These are phyloP conservation scores for Trichoderma reesei DNA, from an alignment of 495 filamentous ascomycete genomes.

Conservation along the genomic window DNA sequence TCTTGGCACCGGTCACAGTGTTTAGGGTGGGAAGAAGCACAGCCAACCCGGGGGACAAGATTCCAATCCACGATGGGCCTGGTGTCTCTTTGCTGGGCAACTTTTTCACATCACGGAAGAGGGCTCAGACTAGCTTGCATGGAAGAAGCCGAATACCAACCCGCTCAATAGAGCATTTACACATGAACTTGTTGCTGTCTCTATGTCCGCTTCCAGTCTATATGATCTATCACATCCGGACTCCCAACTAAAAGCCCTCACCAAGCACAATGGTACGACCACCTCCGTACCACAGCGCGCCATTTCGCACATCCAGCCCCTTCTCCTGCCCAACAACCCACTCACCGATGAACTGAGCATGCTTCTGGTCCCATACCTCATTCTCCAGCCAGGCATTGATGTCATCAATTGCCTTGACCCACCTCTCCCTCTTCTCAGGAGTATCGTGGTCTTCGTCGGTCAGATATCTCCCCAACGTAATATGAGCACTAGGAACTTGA, in stretches of 20 bases:
- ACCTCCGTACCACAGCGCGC: conserved; percentile 76
- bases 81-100: conserved; percentile 8
- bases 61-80: background rate
- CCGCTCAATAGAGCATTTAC: background rate
- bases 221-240: background rate
- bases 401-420: conserved; percentile 59
- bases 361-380: conserved; percentile 53
- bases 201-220: background rate
- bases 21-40: conserved; percentile 1
- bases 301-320: conserved; percentile 60
- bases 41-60: conserved; percentile 8
- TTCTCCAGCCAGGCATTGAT: conserved; percentile 62
- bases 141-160: background rate
- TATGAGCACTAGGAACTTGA: conserved; percentile 75
- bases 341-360: conserved; percentile 30
- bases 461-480: conserved; percentile 78
- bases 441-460: conserved; percentile 38
- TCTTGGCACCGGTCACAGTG: conserved; percentile 3
- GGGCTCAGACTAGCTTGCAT: conserved; percentile 9
- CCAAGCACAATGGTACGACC: conserved; percentile 54
- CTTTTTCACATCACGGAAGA: background rate
- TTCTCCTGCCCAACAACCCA: conserved; percentile 74
- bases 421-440: conserved; percentile 39
- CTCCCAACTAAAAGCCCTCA: conserved; percentile 42
- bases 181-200: background rate